Percentiles rank a stretch among this genome's conserved stretches.
These are phyloP conservation scores for Trichoderma erinaceum DNA, from an alignment of 495 filamentous ascomycete species.

Conservation along the genomic window DNA sequence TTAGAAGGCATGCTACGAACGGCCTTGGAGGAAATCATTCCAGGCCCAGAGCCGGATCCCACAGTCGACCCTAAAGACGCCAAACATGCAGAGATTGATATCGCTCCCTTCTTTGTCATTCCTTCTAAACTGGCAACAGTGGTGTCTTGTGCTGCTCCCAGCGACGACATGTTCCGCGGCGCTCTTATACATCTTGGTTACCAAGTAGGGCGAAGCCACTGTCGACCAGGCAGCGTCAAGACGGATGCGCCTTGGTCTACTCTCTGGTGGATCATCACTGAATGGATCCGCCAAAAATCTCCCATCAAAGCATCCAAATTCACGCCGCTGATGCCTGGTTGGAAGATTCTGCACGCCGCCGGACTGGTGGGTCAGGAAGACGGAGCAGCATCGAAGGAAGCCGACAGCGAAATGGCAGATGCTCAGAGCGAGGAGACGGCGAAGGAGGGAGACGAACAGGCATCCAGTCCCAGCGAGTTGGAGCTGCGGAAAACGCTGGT, in stretches of 20 bases:
- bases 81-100: constrained; percentile 54
- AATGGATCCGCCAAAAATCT: constrained; percentile 74
- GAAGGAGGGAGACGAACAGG: constrained; percentile 17
- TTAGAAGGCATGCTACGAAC: constrained; percentile 89
- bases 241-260: constrained; percentile 85
- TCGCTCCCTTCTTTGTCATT: constrained; percentile 82
- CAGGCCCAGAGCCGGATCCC: constrained; percentile 12
- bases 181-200: constrained; percentile 78
- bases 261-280: constrained; percentile 89
- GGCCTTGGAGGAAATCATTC: constrained; percentile 67
- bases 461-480: constrained; percentile 23
- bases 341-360: constrained; percentile 41
- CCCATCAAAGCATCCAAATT: constrained; percentile 66
- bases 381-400: constrained; percentile 19
- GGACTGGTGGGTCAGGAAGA: constrained; percentile 19
- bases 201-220: constrained; percentile 72
- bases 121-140: constrained; percentile 63
- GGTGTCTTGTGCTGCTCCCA: constrained; percentile 68
- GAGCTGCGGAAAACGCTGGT: constrained; percentile 54
- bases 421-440: constrained; percentile 17
- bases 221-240: constrained; percentile 79
- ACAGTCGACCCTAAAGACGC: constrained; percentile 30
- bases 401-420: constrained; percentile 14
- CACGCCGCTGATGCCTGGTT: constrained; percentile 62
- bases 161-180: constrained; percentile 65